Conservation (phyloP, 371 early-diverging fungal genomes). For the Mucor indicus region DNA sequence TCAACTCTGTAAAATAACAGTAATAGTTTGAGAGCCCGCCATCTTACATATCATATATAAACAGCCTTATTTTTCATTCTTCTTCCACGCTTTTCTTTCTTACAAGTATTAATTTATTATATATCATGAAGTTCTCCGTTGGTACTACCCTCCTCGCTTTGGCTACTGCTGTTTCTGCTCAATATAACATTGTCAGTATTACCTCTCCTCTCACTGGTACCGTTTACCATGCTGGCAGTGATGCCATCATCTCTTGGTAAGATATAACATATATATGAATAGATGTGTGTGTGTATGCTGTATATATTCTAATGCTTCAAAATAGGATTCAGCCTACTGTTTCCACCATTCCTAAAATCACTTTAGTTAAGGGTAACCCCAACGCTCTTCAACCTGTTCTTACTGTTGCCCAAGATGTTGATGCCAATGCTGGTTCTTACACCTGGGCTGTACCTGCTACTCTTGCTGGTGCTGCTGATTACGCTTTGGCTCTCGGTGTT, state of each 20-base stretch:
- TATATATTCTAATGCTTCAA: background rate
- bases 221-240: conserved; percentile 31
- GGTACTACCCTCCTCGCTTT: conserved; percentile 27
- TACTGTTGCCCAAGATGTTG: conserved; percentile 12
- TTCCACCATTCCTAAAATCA: conserved; percentile 19
- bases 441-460: conserved; percentile 21
- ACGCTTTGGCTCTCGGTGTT: conserved; percentile 21
- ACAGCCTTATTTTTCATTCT: background rate
- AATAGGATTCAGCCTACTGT: conserved; percentile 15
- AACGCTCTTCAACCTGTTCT: conserved; percentile 11
- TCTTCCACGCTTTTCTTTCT: background rate
- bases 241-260: conserved; percentile 35
- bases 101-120: background rate
- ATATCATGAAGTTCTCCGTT: conserved; percentile 20
- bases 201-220: conserved; percentile 34
- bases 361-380: conserved; percentile 14
- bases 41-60: background rate
- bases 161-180: conserved; percentile 30
- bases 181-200: conserved; percentile 25
- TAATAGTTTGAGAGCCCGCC: background rate
- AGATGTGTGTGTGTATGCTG: too few species aligned
- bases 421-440: conserved; percentile 10
- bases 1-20: too few species aligned
- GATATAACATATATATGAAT: too few species aligned
- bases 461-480: conserved; percentile 11